Base-by-base conservation (phyloP, 495 filamentous ascomycete genomes). In the Podospora appendiculata region DNA sequence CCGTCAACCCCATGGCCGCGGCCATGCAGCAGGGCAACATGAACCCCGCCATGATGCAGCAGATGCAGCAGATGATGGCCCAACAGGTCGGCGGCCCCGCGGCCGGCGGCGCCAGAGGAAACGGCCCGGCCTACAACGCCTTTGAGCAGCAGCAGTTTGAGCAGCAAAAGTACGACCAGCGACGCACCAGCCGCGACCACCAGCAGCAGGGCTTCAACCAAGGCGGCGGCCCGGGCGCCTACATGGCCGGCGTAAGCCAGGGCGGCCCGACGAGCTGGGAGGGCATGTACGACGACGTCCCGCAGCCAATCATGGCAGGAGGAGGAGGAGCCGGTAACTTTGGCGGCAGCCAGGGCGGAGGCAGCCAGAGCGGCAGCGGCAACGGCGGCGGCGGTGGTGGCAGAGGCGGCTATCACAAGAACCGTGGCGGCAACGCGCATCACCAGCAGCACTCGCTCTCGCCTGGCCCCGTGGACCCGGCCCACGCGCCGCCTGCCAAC, bases 271-370 rank as follows among this genome's bases (percentile, higher is more conserved):
- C 88, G 18, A 89, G 85, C 18, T 97, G 93, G 92, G 93, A 98
- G 68, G 93, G 93, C 50, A 98, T 98, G 93, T 98, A 98, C 67
- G 93, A 98, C 65, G 93, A 96, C 65, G 90, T 95, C 1, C 94
- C 94, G 18, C 90, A 91, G 61, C 90, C 90, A 8, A 83, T 85
- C 51, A 79, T 84, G 44, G 78, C 82, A 47, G 81, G 81, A 18
- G 77, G 80, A 46, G 78, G 81, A 17, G 25, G 25, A 2, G 25
- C 25, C 2, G 25, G 25, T 25, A 25, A 25, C 25, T 25, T 25
- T 25, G 47, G 79, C 45, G 78, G 78, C 43, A 73, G 78, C 43
- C 77, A 78, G 55, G 70, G 76, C 32, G 72, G 74, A 47, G 75
- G 80, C 41, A 75, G 80, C 44, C 66, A 80, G 43, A 79, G 81